Conservation (phyloP, 345 rosid genomes). For the Microcos paniculata region DNA sequence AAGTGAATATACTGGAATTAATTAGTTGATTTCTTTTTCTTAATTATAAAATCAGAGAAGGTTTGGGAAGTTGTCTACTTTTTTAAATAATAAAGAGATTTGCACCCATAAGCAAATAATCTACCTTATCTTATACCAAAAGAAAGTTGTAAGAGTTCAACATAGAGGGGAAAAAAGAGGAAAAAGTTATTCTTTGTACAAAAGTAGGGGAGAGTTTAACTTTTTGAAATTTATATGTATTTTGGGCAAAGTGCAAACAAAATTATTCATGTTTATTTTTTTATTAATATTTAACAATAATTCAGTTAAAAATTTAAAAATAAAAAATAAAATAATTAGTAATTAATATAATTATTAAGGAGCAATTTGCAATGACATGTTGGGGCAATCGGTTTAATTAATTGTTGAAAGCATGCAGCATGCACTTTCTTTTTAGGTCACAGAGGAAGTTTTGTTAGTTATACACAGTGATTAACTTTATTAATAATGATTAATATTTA, state of each 20-base stretch:
- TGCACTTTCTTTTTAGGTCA: neutral
- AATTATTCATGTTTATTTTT: neutral
- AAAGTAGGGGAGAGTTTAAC: neutral
- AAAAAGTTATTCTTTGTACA: neutral
- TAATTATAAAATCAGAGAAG: neutral
- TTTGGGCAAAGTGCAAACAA: neutral
- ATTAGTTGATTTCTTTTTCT: neutral
- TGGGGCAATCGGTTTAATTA: neutral
- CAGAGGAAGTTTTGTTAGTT: constrained; percentile 17
- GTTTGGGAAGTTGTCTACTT: neutral
- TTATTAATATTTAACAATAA: neutral
- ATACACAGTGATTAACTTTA: neutral
- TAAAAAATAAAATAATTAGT: neutral
- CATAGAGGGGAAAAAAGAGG: neutral
- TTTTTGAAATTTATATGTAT: constrained; percentile 1
- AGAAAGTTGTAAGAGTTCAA: neutral
- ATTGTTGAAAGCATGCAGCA: neutral
- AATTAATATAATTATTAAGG: neutral
- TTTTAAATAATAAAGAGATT: constrained; percentile 2
- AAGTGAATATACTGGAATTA: neutral
- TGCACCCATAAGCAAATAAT: constrained; percentile 3
- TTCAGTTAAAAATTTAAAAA: neutral
- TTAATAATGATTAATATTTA: neutral
- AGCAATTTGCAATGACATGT: constrained; percentile 9
- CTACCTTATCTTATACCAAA: neutral